Evolutionary conservation across 768 basidiomycete genomes (phyloP), one percentile per base, ranked within the genome.

Genomic region (Pleurotus salmoneostramineus): DNA sequence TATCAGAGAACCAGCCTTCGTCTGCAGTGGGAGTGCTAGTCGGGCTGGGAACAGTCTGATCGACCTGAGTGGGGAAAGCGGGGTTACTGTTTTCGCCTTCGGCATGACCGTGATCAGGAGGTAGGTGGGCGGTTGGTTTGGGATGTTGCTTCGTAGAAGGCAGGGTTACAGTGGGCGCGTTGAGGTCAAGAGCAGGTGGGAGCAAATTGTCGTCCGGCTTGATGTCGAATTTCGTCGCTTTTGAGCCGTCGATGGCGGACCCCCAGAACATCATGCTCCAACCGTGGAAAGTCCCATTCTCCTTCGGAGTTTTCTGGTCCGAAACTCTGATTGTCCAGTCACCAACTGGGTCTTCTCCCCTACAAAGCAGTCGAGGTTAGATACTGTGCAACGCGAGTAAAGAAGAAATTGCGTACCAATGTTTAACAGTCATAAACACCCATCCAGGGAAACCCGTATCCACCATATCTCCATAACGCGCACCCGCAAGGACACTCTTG

Each of bases 351-450:
- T 91, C 78, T 73, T 99, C 97, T 40, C 91, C 95, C 96, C 96
- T 98, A 60, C 27, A 27, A 8, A 36, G 52, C 42, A 0, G 11
- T 8, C 6, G 27, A 8, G 34, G 21, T 17, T 8, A 17, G 14
- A n/a, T 11, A 44, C 12, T 44, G 14, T 4, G 11, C 17, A 42
- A 7, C 40, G 5, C 2, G 40, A 5, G 21, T 17, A 42, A 8
- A 27, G 4, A 10, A 32, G 48, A 47, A 7, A 14, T 11, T 47
- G 72, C 84, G 69, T 58, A 95, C 96, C 97, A 99, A 66, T 99
- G 97, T 72, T 99, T 99, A 57, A 98, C 83, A 34, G 85, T 84
- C 95, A 98, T 98, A 69, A 99, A 99, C n/a, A 82, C 88, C 97
- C 97, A 99, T 0, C 93, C 95, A n/a, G 84, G 83, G 69, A 81